Percentiles rank a stretch among this genome's conserved stretches.
phyloP scores from a whole-genome alignment of 176 grass and related monocot genomes.

The Carex myosuroides region DNA sequence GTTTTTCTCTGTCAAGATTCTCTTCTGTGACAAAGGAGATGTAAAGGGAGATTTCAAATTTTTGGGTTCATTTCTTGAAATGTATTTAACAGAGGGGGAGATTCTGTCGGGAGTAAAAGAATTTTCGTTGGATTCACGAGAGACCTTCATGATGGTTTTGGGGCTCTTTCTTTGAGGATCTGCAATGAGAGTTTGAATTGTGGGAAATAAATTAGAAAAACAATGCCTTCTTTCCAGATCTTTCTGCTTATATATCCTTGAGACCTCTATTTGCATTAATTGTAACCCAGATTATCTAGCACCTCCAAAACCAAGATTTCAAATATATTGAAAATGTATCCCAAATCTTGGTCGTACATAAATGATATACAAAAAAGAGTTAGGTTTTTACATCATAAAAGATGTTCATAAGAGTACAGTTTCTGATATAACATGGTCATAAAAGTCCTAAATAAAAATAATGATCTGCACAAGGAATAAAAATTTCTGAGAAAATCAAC shows the following conservation, averaged over 20 bases:
- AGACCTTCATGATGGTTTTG: background rate
- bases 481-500: background rate
- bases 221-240: background rate
- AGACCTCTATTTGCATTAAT: background rate
- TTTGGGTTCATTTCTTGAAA: background rate
- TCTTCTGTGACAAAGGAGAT: background rate
- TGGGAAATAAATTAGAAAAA: background rate
- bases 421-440: background rate
- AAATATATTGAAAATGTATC: background rate
- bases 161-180: slow-evolving; percentile 17
- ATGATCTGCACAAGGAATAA: background rate
- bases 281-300: background rate
- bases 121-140: slow-evolving; percentile 7
- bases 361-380: background rate
- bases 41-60: background rate
- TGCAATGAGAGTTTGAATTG: background rate
- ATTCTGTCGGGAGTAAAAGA: background rate
- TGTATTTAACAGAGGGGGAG: background rate
- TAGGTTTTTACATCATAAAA: background rate
- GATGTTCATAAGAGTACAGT: background rate
- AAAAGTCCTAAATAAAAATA: background rate
- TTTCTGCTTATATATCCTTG: background rate
- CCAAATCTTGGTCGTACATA: background rate
- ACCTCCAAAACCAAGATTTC: background rate
- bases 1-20: slow-evolving; percentile 10